These are phyloP conservation scores for Ophiocordyceps camponoti-rufipedis DNA, from an alignment of 2,329 filamentous ascomycete species.

Conservation along the genomic window DNA sequence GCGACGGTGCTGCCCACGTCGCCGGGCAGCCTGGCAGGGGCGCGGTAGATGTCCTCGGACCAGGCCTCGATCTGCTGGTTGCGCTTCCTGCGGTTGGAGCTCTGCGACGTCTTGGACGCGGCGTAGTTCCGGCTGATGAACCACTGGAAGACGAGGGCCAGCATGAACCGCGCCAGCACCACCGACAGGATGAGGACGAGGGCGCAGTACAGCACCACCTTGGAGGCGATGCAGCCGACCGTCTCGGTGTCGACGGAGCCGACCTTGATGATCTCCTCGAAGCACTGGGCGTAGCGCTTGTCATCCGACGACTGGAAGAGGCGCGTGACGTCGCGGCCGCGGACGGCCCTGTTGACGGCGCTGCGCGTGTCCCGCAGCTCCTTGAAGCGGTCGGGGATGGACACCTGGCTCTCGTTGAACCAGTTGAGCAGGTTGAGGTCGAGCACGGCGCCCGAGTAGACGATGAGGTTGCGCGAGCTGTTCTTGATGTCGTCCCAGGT, in stretches of 20 bases:
- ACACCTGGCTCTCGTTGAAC: conserved; percentile 73
- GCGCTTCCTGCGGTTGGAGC: conserved; percentile 63
- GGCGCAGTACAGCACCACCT: conserved; percentile 90
- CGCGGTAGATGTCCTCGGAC: conserved; percentile 92
- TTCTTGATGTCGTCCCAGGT: conserved; percentile 93
- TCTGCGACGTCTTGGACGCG: conserved; percentile 69
- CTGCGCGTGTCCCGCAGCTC: conserved; percentile 53
- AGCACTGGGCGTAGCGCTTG: conserved; percentile 69
- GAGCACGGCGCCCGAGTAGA: conserved; percentile 86
- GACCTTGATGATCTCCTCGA: conserved; percentile 88
- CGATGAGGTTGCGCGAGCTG: conserved; percentile 69
- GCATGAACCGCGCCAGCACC: conserved; percentile 67
- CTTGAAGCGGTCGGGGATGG: conserved; percentile 59
- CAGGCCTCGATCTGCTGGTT: conserved; percentile 94
- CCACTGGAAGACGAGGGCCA: conserved; percentile 91
- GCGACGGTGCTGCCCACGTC: conserved; percentile 50
- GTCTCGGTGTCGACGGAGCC: conserved; percentile 91
- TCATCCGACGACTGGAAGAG: conserved; percentile 63
- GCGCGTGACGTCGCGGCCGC: conserved; percentile 77
- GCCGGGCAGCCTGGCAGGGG: conserved; percentile 63
- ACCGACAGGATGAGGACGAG: conserved; percentile 83
- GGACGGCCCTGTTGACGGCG: conserved; percentile 41
- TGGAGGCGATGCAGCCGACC: conserved; percentile 90
- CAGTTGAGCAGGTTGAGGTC: conserved; percentile 77
- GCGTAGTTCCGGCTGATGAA: conserved; percentile 78